Percentiles rank a stretch among this genome's conserved stretches.
Conservation (phyloP, 2,329 filamentous ascomycete genomes). For the Colletotrichum tofieldiae region DNA sequence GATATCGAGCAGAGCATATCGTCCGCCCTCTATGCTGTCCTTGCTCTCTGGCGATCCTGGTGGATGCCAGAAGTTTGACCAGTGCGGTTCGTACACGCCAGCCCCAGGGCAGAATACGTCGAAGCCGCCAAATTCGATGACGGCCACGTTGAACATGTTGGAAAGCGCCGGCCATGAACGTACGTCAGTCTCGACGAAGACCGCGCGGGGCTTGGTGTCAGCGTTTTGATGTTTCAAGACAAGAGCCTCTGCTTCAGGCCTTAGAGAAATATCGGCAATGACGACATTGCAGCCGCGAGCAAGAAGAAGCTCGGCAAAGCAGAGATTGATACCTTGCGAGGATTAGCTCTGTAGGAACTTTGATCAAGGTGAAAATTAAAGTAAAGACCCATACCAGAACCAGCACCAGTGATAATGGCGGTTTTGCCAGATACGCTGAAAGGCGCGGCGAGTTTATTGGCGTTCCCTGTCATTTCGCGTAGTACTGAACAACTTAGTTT, state of each 20-base stretch:
- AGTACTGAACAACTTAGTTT: no score
- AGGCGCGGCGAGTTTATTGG: conserved; percentile 16
- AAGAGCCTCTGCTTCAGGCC: conserved; percentile 58
- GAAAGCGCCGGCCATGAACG: conserved; percentile 58
- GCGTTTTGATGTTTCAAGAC: conserved; percentile 46
- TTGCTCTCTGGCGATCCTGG: conserved; percentile 54
- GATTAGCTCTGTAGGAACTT: background rate
- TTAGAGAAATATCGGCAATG: conserved; percentile 60
- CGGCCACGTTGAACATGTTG: conserved; percentile 53
- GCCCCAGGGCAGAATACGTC: conserved; percentile 63
- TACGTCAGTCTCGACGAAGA: conserved; percentile 63
- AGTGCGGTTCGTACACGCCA: conserved; percentile 63
- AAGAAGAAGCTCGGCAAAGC: conserved; percentile 61
- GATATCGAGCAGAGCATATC: conserved; percentile 57
- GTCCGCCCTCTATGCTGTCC: conserved; percentile 49
- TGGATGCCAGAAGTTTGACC: conserved; percentile 60
- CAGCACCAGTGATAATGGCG: conserved; percentile 50
- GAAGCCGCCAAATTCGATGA: conserved; percentile 55
- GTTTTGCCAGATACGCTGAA: conserved; percentile 50
- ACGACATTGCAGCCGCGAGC: conserved; percentile 60
- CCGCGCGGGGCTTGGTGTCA: conserved; percentile 49
- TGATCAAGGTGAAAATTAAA: background rate
- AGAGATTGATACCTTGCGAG: conserved; percentile 58
- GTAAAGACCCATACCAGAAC: conserved; percentile 45
- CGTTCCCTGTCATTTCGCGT: background rate